Evolutionary conservation across 257 asterid genomes (phyloP).

Genomic region (Lithospermum erythrorhizon): DNA sequence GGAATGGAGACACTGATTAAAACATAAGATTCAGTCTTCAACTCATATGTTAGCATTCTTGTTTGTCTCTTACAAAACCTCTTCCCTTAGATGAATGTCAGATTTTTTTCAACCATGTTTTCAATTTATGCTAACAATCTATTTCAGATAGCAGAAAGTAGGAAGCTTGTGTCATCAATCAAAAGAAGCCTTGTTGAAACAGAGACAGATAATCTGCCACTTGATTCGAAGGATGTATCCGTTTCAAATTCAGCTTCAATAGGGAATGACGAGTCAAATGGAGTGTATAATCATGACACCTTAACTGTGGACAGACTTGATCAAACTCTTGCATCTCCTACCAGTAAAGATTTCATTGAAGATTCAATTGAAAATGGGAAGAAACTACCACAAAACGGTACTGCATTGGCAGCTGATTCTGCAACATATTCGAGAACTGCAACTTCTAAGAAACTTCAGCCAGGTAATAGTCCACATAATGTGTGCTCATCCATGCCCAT

Average conservation of each 20-base stretch:
- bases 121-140: slow-evolving; percentile 3
- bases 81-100: background rate
- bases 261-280: slow-evolving; percentile 17
- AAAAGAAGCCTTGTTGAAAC: slow-evolving; percentile 45
- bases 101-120: background rate
- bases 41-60: background rate
- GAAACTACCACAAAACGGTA: slow-evolving; percentile 16
- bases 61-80: background rate
- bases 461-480: slow-evolving; percentile 23
- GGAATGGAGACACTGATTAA: background rate
- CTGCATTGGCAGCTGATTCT: slow-evolving; percentile 19
- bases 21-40: background rate
- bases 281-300: slow-evolving; percentile 10
- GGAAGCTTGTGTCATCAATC: slow-evolving; percentile 63
- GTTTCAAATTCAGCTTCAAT: slow-evolving; percentile 23
- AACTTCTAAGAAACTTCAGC: slow-evolving; percentile 16
- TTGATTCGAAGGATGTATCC: slow-evolving; percentile 19
- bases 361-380: slow-evolving; percentile 28
- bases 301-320: slow-evolving; percentile 10
- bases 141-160: slow-evolving; percentile 78
- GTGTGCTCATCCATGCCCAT: slow-evolving; percentile 19
- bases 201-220: slow-evolving; percentile 21
- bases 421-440: slow-evolving; percentile 13
- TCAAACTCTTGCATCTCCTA: slow-evolving; percentile 16
- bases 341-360: slow-evolving; percentile 19